Percentiles rank a stretch among this genome's conserved stretches.
phyloP scores from a whole-genome alignment of 129 eudicot species.

The Saposhnikovia divaricata region DNA sequence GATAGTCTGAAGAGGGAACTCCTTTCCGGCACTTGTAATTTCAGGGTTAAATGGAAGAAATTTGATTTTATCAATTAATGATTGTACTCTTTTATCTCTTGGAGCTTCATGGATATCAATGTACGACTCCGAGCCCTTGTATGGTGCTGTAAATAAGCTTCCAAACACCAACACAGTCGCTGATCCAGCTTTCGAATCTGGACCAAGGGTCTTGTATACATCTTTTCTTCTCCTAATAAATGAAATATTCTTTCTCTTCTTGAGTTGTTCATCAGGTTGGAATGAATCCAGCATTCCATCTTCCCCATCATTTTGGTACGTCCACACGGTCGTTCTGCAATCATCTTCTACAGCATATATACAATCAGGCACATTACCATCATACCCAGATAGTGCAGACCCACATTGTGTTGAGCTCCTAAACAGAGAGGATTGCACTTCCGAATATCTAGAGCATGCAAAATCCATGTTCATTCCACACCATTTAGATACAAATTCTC shows the following conservation, averaged over 20 bases:
- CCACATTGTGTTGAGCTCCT: conserved; percentile 63
- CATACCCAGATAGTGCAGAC: conserved; percentile 54
- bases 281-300: conserved; percentile 68
- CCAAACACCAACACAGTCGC: conserved; percentile 72
- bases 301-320: conserved; percentile 43
- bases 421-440: conserved; percentile 21
- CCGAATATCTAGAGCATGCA: conserved; percentile 39
- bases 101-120: conserved; percentile 81
- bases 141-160: conserved; percentile 67
- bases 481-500: conserved; percentile 56
- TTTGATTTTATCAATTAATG: conserved; percentile 49
- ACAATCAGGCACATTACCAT: conserved; percentile 38
- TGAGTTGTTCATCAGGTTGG: conserved; percentile 90
- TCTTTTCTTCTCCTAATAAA: conserved; percentile 63
- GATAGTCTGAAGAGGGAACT: conserved; percentile 43
- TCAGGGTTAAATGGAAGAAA: conserved; percentile 75
- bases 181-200: conserved; percentile 47
- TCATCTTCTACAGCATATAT: conserved; percentile 73
- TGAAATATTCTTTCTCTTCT: conserved; percentile 63
- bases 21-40: conserved; percentile 66
- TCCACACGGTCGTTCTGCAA: conserved; percentile 90
- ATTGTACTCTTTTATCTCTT: conserved; percentile 53
- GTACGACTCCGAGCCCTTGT: conserved; percentile 81
- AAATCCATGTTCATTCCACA: conserved; percentile 47
- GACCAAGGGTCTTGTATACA: conserved; percentile 66